A percentile compares a stretch with the other conserved stretches of the same genome.
These are phyloP conservation scores for Bolboschoenoplectus hybrid DNA, from an alignment of 202 grass and related monocot species.

Conservation along the genomic window DNA sequence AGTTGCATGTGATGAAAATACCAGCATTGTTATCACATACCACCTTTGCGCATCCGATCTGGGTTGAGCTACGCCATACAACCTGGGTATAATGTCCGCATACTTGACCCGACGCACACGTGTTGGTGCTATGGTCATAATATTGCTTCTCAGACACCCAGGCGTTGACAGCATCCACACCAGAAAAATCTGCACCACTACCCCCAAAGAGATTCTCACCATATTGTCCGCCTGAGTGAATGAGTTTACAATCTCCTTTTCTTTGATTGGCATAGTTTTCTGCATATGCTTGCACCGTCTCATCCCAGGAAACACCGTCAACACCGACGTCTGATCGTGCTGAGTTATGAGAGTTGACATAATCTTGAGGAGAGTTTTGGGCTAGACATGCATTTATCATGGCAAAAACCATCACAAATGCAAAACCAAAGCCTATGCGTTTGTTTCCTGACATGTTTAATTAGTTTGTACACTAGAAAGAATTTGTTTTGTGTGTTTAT, in stretches of 20 bases:
- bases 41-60: slow-evolving; percentile 54
- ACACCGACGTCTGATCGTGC: slow-evolving; percentile 35
- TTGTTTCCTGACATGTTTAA: slow-evolving; percentile 29
- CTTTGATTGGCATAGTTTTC: slow-evolving; percentile 19
- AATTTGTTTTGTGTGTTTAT: slow-evolving; percentile 7
- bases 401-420: slow-evolving; percentile 14
- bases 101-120: slow-evolving; percentile 37
- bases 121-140: slow-evolving; percentile 43
- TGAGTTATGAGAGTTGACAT: slow-evolving; percentile 37
- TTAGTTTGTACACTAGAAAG: not conserved
- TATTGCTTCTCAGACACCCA: slow-evolving; percentile 49
- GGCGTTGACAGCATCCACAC: slow-evolving; percentile 35
- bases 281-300: slow-evolving; percentile 17
- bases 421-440: not conserved
- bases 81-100: slow-evolving; percentile 56
- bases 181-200: slow-evolving; percentile 31
- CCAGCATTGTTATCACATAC: slow-evolving; percentile 41
- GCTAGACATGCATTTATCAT: not conserved
- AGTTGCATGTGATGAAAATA: slow-evolving; percentile 56
- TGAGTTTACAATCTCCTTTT: slow-evolving; percentile 43
- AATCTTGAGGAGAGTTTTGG: slow-evolving; percentile 42
- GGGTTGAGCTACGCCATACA: slow-evolving; percentile 42
- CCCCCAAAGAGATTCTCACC: slow-evolving; percentile 61
- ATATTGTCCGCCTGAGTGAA: slow-evolving; percentile 51
- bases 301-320: slow-evolving; percentile 33